Evolutionary conservation across 2,329 filamentous ascomycete species (phyloP), one percentile per base, ranked within the genome.

Genomic region (Ophiobolus disseminans): DNA sequence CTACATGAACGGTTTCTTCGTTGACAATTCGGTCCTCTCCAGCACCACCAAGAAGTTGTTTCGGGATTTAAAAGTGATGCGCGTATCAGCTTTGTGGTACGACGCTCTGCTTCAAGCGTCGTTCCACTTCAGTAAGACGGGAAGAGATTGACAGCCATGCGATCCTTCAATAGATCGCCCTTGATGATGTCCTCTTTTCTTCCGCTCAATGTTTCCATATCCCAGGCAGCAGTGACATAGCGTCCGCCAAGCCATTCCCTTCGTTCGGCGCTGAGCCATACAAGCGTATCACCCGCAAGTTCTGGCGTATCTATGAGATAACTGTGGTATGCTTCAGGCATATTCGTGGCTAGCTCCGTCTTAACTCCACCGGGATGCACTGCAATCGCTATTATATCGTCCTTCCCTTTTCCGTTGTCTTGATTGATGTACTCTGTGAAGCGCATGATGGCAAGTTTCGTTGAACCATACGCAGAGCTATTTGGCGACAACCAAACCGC

Each of bases 401-500:
- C 47, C 1, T 47, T 55, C 0, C 46, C 43, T 10, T 43, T 26
- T 1, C 57, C 55, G 35, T 70, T 49, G 13, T 83, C 82, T 0
- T 66, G 66, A 34, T 73, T 68, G 7, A 82, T 50, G 48, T 75
- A 78, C 57, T 84, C 81, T 0, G 76, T 78, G 20, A 84, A 72
- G 5, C 80, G 72, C 8, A 78, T 55, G 11, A 81, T 52, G 3
- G 80, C 81, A 20, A 82, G 68, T 57, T 84, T 84, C 16, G 69
- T 73, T 0, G 71, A 70, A 44, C 76, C 73, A 51, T 84, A 85
- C 3, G 71, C 69, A 1, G 50, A 45, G 3, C 38, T 36, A 5
- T 50, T 39, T 2, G 42, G 42, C 0, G 35, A 4, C 2, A 42
- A 14, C n/a, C 35, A 28, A 3, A 50, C 63, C 57, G 3, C 75